Conservation (phyloP, 352 stramenopile genomes). For the Thraustochytrium sp. region DNA sequence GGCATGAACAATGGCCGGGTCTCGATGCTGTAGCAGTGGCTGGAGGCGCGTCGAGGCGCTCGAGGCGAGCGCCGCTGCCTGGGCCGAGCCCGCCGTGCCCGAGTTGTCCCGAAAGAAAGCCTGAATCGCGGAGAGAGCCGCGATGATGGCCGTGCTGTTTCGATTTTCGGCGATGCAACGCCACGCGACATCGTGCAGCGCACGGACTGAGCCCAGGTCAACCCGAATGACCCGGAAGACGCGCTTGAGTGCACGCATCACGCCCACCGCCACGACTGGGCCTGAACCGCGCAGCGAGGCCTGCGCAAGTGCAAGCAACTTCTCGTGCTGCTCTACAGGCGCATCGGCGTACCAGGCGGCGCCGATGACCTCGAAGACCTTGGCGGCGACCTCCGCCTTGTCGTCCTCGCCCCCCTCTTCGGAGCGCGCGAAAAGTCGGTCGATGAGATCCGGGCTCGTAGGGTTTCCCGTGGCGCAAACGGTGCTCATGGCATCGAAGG, state of each 20-base stretch:
- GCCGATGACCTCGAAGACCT: slow-evolving; percentile 4
- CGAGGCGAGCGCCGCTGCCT: not conserved
- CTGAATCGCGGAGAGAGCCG: slow-evolving; percentile 1
- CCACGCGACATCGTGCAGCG: not conserved
- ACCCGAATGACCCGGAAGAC: not conserved
- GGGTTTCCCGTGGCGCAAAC: not conserved
- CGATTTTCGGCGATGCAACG: slow-evolving; percentile 3
- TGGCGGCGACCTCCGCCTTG: not conserved
- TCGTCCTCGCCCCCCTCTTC: not conserved
- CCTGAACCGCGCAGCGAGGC: not conserved
- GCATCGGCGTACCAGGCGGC: not conserved
- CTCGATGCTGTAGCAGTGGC: slow-evolving; percentile 11
- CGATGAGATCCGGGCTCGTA: not conserved
- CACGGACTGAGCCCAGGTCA: not conserved
- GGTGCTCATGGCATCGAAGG: not conserved
- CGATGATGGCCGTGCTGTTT: slow-evolving; percentile 8
- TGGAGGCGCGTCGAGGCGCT: not conserved
- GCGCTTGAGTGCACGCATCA: not conserved
- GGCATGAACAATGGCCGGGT: not conserved
- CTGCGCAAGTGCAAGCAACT: not conserved
- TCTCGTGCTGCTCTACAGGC: not conserved
- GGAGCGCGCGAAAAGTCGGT: not conserved
- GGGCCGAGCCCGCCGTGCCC: not conserved
- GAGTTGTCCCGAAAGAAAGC: not conserved
- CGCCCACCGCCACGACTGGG: slow-evolving; percentile 12